These are phyloP conservation scores for Apiosordaria backusii DNA, from an alignment of 495 filamentous ascomycete genomes.

Conservation along the genomic window DNA sequence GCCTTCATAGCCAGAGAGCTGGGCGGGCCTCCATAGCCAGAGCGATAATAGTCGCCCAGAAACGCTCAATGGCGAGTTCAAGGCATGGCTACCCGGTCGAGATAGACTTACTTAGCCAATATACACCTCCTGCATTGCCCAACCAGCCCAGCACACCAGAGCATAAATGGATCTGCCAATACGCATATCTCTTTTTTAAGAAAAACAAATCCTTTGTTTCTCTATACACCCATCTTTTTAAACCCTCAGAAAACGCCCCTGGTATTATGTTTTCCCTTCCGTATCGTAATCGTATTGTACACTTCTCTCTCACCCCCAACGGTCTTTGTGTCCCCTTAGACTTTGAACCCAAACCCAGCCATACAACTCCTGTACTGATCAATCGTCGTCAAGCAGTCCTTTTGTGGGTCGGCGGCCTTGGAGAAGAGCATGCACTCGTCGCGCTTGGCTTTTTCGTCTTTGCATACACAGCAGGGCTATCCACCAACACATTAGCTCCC, in stretches of 20 bases:
- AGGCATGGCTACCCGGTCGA: too few relatives aligned
- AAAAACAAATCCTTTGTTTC: background rate
- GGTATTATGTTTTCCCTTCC: background rate
- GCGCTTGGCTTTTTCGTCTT: conserved; percentile 82
- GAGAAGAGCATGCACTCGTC: conserved; percentile 99
- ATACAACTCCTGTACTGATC: conserved; percentile 88
- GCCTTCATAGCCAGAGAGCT: too few relatives aligned
- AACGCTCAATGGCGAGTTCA: too few relatives aligned
- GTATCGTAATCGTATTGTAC: background rate
- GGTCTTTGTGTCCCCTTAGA: conserved; percentile 36
- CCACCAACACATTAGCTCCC: background rate
- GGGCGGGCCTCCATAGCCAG: too few relatives aligned
- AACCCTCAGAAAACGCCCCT: background rate
- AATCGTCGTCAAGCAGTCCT: conserved; percentile 76
- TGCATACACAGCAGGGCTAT: conserved; percentile 97
- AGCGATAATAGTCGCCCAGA: too few relatives aligned
- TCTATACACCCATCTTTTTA: background rate
- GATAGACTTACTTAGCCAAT: too few relatives aligned
- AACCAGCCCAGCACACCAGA: too few relatives aligned
- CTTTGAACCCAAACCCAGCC: conserved; percentile 87
- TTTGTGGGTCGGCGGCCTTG: conserved; percentile 67
- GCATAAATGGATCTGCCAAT: too few relatives aligned
- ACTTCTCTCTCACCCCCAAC: background rate
- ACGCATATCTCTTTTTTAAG: too few relatives aligned
- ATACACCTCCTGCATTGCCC: too few relatives aligned